Evolutionary conservation across 257 asterid genomes (phyloP), one percentile per base, ranked within the genome.

Genomic region (Plantago major): DNA sequence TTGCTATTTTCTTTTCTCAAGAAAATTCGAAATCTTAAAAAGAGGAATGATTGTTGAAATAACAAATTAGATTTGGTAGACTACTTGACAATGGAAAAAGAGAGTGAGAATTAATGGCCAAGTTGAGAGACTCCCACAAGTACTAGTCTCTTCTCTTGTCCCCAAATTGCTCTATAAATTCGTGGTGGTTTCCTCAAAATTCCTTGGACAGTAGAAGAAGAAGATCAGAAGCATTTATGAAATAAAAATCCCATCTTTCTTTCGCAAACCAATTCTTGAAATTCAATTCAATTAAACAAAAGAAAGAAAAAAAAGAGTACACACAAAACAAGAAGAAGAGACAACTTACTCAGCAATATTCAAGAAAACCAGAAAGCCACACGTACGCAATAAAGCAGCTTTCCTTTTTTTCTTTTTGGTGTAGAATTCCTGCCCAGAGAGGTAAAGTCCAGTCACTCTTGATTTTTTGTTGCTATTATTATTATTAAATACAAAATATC

Each of bases 361-460:
- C 55, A 8, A 16, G 38, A 19, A 19, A 52, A 15, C 54, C 3
- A 48, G n/a, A 52, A 52, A 52, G 28, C 38, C 28, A 52, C 40
- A 52, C 57, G 57, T 19, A 52, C 57, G 57, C 40, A 19, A 19
- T 52, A 52, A 52, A 18, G 26, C 56, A 50, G 14, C 56, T 50
- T 16, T 15, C 58, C 58, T 19, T 38, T 52, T 52, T 37, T 53
- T 49, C 26, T 49, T 53, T 11, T 10, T 53, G 6, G 58, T 53
- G 33, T 40, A 40, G 58, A 53, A 19, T 53, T 53, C 58, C 62
- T 56, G 16, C 62, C 13, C 61, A 33, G 46, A 56, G 47, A 56
- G 62, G 62, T 56, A 22, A 56, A 43, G 11, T 14, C 49, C 19
- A 42, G 51, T 42, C 26, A 15, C 12, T 42, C 22, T 42, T 58